A percentile compares a stretch with the other conserved stretches of the same genome.
phyloP scores from a whole-genome alignment of 306 rosid genomes.

The Cucumis cinereus region DNA sequence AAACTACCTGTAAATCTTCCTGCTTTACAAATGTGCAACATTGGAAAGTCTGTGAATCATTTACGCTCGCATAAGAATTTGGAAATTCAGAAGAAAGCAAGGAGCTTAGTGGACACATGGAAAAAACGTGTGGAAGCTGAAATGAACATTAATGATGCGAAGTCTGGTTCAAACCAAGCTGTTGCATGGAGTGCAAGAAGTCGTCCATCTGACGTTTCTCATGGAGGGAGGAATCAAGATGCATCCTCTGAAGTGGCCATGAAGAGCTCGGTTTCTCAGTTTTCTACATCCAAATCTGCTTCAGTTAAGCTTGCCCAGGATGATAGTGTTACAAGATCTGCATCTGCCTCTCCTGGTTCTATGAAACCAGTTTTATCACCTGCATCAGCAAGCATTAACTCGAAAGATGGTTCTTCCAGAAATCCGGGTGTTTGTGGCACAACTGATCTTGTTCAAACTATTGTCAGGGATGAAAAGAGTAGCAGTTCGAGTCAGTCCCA shows the following conservation, averaged over 20 bases:
- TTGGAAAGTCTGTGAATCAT: conserved; percentile 84
- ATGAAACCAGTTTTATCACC: conserved; percentile 29
- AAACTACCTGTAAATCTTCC: conserved; percentile 82
- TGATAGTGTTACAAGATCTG: conserved; percentile 34
- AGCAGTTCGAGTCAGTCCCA: conserved; percentile 91
- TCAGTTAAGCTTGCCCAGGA: conserved; percentile 42
- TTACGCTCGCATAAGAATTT: conserved; percentile 63
- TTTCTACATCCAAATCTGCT: conserved; percentile 35
- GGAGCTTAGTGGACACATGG: conserved; percentile 86
- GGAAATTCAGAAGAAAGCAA: conserved; percentile 83
- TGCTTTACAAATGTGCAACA: conserved; percentile 67
- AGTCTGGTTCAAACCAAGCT: conserved; percentile 38
- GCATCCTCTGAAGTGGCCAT: conserved; percentile 41
- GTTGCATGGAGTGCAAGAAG: conserved; percentile 57
- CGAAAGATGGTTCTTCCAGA: conserved; percentile 45
- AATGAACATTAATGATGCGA: conserved; percentile 64
- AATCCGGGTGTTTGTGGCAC: conserved; percentile 28
- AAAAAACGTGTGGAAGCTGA: conserved; percentile 84
- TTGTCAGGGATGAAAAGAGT: conserved; percentile 68
- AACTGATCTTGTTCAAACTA: conserved; percentile 43
- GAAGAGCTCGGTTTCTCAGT: conserved; percentile 39
- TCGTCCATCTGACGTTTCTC: conserved; percentile 41
- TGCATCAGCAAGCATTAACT: conserved; percentile 23
- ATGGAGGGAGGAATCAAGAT: conserved; percentile 47
- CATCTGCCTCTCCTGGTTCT: conserved; percentile 52